Percentiles rank a stretch among this genome's conserved stretches.
These are phyloP conservation scores for Ramaria sp. DNA, from an alignment of 768 basidiomycete species.

Conservation along the genomic window DNA sequence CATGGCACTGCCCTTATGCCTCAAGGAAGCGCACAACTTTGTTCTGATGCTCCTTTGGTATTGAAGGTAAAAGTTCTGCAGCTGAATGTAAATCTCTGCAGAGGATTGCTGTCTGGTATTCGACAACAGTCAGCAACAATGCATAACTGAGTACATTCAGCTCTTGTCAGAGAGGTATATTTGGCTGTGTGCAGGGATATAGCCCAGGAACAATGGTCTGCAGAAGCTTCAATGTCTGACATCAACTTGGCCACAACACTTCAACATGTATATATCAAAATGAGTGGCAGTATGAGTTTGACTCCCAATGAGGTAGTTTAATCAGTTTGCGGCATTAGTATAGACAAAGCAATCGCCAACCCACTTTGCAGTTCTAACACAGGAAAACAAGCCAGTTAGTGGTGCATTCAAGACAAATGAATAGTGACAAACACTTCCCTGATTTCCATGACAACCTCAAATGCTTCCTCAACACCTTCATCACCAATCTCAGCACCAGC, in stretches of 20 bases:
- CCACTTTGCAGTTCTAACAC: constrained; percentile 96
- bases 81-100: constrained; percentile 83
- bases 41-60: constrained; percentile 89
- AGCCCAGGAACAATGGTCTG: constrained; percentile 89
- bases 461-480: constrained; percentile 94
- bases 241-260: neutral
- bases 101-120: constrained; percentile 93
- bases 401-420: constrained; percentile 12
- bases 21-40: constrained; percentile 94
- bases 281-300: constrained; percentile 92
- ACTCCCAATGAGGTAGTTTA: constrained; percentile 90
- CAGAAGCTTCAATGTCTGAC: neutral
- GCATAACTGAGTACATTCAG: constrained; percentile 75
- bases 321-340: constrained; percentile 76
- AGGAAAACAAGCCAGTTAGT: constrained; percentile 21
- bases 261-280: constrained; percentile 71
- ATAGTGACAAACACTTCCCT: constrained; percentile 52
- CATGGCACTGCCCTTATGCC: constrained; percentile 47
- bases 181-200: constrained; percentile 87
- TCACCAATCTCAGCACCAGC: constrained; percentile 66
- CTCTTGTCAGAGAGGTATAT: constrained; percentile 95
- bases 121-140: constrained; percentile 79
- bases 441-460: constrained; percentile 85
- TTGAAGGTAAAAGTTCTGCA: constrained; percentile 63
- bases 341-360: constrained; percentile 98